Evolutionary conservation across 306 rosid genomes (phyloP).

Genomic region (Castanea mollissima): DNA sequence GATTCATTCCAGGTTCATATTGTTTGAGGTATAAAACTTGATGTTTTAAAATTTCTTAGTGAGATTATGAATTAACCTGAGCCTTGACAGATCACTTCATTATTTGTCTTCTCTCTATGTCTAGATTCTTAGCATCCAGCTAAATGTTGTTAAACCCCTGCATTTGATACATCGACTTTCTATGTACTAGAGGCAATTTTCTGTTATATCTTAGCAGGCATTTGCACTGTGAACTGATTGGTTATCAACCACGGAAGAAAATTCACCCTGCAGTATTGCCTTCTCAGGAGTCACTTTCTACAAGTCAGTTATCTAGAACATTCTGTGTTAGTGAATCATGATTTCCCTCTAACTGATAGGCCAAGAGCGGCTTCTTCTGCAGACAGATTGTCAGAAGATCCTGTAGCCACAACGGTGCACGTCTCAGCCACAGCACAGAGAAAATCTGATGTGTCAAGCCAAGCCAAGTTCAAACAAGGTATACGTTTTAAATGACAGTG

Average conservation of each 20-base stretch:
- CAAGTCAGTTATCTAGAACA: background rate
- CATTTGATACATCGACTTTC: no score
- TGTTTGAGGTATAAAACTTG: no score
- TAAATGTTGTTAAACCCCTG: no score
- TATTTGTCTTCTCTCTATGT: no score
- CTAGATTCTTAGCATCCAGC: no score
- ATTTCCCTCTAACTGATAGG: background rate
- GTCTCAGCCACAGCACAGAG: background rate
- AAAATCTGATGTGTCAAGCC: background rate
- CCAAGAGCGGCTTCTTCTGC: no score
- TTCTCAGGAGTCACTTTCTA: background rate
- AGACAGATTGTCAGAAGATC: background rate
- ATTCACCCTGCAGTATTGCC: background rate
- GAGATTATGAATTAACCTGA: no score
- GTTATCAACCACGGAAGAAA: background rate
- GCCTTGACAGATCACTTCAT: no score
- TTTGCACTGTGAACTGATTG: background rate
- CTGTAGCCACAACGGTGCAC: background rate
- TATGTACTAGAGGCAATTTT: no score
- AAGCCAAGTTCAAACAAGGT: background rate
- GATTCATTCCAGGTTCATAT: no score
- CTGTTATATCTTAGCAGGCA: background rate
- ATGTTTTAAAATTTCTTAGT: no score
- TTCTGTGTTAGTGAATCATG: background rate
- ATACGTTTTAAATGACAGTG: background rate